phyloP scores from a whole-genome alignment of 2,329 filamentous ascomycete species.

The Leptographium galeiforme region DNA sequence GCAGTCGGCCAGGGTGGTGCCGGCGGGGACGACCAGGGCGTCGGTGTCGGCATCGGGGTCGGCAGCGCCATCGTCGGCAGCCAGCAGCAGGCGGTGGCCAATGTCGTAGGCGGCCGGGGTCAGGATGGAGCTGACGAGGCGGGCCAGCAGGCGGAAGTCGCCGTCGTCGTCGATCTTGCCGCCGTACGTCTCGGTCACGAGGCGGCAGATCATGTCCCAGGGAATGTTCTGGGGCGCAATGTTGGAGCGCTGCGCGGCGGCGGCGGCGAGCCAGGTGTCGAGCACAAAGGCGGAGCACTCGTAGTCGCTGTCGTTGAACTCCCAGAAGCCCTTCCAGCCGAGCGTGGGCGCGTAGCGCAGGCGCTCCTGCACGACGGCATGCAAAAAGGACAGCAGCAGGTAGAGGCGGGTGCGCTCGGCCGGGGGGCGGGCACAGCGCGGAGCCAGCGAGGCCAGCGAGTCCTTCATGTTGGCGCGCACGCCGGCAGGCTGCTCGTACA shows the following conservation, averaged over 20 bases:
- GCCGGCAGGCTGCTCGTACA: constrained; percentile 96
- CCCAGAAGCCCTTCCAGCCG: constrained; percentile 99
- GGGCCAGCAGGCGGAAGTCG: constrained; percentile 62
- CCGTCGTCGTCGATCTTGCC: constrained; percentile 90
- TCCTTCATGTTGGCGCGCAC: constrained; percentile 98
- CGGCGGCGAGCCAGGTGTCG: constrained; percentile 80
- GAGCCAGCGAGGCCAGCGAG: constrained; percentile 71
- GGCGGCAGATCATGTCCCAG: constrained; percentile 86
- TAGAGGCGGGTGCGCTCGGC: constrained; percentile 87
- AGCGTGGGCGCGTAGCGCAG: constrained; percentile 85
- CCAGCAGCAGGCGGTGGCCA: constrained; percentile 75
- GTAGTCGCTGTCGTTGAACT: constrained; percentile 99
- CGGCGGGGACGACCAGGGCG: constrained; percentile 60
- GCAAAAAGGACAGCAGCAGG: constrained; percentile 81
- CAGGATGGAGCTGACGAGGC: constrained; percentile 64
- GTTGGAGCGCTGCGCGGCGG: constrained; percentile 77
- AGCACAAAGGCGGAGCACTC: constrained; percentile 95
- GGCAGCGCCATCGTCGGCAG: constrained; percentile 29
- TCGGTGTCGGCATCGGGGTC: constrained; percentile 28
- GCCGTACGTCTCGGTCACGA: constrained; percentile 90
- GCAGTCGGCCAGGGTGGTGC: constrained; percentile 76
- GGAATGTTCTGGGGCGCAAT: constrained; percentile 87
- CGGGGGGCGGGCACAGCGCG: constrained; percentile 63
- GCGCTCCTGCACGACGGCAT: constrained; percentile 90
- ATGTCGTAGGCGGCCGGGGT: constrained; percentile 85